phyloP scores from a whole-genome alignment of 768 basidiomycete genomes.

The Russula emetica region DNA sequence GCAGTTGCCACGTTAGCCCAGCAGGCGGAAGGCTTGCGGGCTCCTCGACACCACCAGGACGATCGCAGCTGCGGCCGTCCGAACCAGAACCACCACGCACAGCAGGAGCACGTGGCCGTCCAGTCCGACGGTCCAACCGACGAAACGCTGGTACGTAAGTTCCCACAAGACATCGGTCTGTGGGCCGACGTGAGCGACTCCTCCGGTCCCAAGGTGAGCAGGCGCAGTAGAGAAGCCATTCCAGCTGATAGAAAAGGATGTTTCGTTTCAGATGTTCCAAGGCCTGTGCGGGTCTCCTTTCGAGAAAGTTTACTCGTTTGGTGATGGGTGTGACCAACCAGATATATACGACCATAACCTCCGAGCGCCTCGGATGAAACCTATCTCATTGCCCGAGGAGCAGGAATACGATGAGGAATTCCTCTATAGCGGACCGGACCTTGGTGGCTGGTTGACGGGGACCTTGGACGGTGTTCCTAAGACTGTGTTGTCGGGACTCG shows the following conservation, averaged over 20 bases:
- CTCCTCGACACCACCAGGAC: constrained; percentile 16
- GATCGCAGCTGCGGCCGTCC: constrained; percentile 3
- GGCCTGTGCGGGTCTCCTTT: background rate
- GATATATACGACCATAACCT: background rate
- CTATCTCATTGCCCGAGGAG: background rate
- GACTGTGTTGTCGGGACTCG: background rate
- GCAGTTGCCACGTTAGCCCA: background rate
- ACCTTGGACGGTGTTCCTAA: background rate
- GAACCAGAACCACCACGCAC: background rate
- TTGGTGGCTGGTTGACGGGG: background rate
- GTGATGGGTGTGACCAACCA: background rate
- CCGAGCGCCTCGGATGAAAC: background rate
- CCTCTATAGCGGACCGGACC: background rate
- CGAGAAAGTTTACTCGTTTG: background rate
- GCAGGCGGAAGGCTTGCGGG: constrained; percentile 20
- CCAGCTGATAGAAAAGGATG: background rate
- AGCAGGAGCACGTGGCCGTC: background rate
- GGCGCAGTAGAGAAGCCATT: background rate
- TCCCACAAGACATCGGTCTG: constrained; percentile 12
- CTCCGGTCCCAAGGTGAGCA: constrained; percentile 10
- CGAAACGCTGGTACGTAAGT: constrained; percentile 5
- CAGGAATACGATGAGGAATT: background rate
- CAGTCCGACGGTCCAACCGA: background rate
- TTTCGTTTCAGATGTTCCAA: background rate
- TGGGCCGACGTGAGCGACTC: background rate